Conservation (phyloP, 2,329 filamentous ascomycete species). For the Botrytis hyacinthi region DNA sequence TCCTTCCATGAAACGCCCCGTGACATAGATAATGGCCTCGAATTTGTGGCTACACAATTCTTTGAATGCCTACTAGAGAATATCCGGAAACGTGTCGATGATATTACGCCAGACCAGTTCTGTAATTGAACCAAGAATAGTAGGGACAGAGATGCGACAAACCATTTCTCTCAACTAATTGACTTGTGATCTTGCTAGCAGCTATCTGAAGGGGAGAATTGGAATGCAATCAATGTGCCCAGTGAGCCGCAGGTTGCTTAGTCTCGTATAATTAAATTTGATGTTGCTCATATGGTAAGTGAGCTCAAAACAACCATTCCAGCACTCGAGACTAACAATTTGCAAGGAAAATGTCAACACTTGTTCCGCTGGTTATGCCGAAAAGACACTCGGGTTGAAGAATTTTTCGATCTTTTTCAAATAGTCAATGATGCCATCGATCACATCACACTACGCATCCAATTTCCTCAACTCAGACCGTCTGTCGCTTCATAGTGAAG, state of each 20-base stretch:
- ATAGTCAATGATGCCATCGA: background rate
- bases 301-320: background rate
- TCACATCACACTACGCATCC: background rate
- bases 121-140: background rate
- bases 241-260: background rate
- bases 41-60: background rate
- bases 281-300: background rate
- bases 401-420: background rate
- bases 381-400: background rate
- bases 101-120: background rate
- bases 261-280: background rate
- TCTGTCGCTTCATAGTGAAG: background rate
- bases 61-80: background rate
- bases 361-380: background rate
- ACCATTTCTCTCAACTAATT: background rate
- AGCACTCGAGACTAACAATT: background rate
- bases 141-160: background rate
- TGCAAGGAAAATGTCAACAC: background rate
- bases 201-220: background rate
- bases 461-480: background rate
- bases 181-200: background rate
- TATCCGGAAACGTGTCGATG: background rate
- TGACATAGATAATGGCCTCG: background rate
- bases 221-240: background rate
- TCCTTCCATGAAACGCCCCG: background rate